Percentiles rank a stretch among this genome's conserved stretches.
Evolutionary conservation across 805 yeast species (phyloP).

Genomic region (Schizosaccharomyces osmophilus): DNA sequence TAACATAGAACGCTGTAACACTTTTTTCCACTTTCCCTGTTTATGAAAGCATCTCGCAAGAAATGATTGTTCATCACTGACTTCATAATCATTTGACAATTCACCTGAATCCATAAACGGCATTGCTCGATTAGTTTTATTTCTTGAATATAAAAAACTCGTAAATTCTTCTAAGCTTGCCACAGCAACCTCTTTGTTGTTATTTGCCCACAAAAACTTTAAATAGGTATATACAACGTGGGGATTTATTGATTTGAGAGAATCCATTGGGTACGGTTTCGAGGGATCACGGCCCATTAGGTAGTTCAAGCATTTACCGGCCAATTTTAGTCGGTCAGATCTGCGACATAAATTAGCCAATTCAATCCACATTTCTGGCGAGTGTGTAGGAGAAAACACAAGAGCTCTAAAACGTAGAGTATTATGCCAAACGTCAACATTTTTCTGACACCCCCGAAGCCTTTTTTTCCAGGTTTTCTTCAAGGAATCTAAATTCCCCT

Average conservation of each 20-base stretch:
- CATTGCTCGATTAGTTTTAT: neutral
- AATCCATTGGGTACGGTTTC: conserved; percentile 17
- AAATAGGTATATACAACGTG: conserved; percentile 91
- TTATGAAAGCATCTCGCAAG: conserved; percentile 84
- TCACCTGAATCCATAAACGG: too few relatives aligned
- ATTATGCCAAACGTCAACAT: conserved; percentile 95
- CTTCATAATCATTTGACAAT: neutral
- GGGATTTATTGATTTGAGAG: conserved; percentile 51
- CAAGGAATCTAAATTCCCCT: conserved; percentile 53
- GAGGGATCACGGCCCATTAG: conserved; percentile 46
- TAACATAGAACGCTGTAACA: conserved; percentile 46
- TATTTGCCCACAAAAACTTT: conserved; percentile 92
- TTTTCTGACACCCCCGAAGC: conserved; percentile 76
- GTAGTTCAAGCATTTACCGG: conserved; percentile 69
- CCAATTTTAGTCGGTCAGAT: conserved; percentile 77
- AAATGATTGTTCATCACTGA: conserved; percentile 13
- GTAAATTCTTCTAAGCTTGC: conserved; percentile 6
- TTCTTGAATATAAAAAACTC: neutral
- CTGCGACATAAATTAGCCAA: conserved; percentile 90
- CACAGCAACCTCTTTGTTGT: conserved; percentile 66
- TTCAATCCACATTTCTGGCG: conserved; percentile 93
- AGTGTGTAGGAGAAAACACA: conserved; percentile 83
- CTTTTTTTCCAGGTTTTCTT: conserved; percentile 86
- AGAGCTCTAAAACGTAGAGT: conserved; percentile 78
- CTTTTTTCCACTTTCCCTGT: conserved; percentile 96